Evolutionary conservation across 2,329 filamentous ascomycete genomes (phyloP), one percentile per base, ranked within the genome.

Genomic region (Podosphaera leucotricha): DNA sequence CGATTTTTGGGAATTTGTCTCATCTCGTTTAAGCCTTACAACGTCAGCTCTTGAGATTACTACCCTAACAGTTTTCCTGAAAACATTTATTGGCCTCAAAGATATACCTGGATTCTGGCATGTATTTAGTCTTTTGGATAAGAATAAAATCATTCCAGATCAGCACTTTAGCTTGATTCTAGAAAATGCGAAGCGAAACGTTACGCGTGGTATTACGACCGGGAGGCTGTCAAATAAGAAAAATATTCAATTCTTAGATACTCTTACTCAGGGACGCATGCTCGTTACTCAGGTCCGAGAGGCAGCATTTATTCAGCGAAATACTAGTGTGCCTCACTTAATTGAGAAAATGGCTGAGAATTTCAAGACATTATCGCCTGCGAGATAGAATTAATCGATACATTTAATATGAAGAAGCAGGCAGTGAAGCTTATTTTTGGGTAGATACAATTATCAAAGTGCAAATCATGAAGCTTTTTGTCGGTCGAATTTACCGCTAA

Each of bases 1-100:
- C 21, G 47, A 52, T 18, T 49, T 59, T 15, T 59, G 54, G 56
- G 46, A 47, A 6, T 46, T 47, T 20, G 47, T 55, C 41, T 53
- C 52, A 37, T 37, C 38, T 20, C 48, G 47, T 10, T 45, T 48
- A 21, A 24, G 43, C 26, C 18, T 51, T n/a, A 18, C 39, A 20
- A 41, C 38, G 21, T 47, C 46, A n/a, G 43, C 39, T 6, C 47
- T 51, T 3, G 44, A 50, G 18, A 46, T 58, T 13, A 28, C 44
- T 4, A 52, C 45, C n/a, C 48, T 58, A 3, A 56, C 48, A 5
- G 50, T 52, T 6, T 52, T 59, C 33, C 44, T 57, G 18, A 49
- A 51, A 16, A 52, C 50, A 13, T 57, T 56, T 40, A 49, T 57
- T 10, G 44, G 40, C 5, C 40, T 55, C 18, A 41, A 43, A 22